Percentiles rank a stretch among this genome's conserved stretches.
These are phyloP conservation scores for Agrostemma githago DNA, from an alignment of 148 eudicot genomes.

Conservation along the genomic window DNA sequence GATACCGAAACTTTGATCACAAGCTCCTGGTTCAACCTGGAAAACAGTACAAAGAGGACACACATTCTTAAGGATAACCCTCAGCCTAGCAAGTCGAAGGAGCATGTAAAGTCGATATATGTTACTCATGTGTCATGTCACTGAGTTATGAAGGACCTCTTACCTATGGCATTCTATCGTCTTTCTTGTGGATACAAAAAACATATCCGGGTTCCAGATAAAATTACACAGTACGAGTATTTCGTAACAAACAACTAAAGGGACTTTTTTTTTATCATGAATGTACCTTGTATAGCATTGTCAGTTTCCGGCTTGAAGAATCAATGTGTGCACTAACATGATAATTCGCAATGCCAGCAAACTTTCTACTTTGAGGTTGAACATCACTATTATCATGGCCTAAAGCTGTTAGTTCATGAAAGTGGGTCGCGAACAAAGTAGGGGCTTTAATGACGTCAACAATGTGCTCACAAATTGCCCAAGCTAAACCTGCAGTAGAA, in stretches of 20 bases:
- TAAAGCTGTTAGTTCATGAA: slow-evolving; percentile 95
- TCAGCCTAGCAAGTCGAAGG: neutral
- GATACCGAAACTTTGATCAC: slow-evolving; percentile 99
- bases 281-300: slow-evolving; percentile 93
- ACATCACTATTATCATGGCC: slow-evolving; percentile 50
- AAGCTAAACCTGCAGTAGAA: slow-evolving; percentile 71
- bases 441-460: slow-evolving; percentile 90
- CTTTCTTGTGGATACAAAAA: neutral
- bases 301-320: slow-evolving; percentile 79
- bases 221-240: neutral
- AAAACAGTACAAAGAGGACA: slow-evolving; percentile 12
- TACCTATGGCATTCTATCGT: neutral
- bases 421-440: slow-evolving; percentile 96
- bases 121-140: neutral
- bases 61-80: neutral
- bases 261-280: neutral
- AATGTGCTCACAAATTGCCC: slow-evolving; percentile 98
- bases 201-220: neutral
- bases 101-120: neutral
- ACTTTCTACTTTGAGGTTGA: slow-evolving; percentile 38
- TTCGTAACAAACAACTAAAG: neutral
- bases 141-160: neutral
- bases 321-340: slow-evolving; percentile 99
- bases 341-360: slow-evolving; percentile 70
- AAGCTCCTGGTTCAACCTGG: slow-evolving; percentile 95